These are phyloP conservation scores for Solanum chaucha DNA, from an alignment of 257 asterid genomes.

Conservation along the genomic window DNA sequence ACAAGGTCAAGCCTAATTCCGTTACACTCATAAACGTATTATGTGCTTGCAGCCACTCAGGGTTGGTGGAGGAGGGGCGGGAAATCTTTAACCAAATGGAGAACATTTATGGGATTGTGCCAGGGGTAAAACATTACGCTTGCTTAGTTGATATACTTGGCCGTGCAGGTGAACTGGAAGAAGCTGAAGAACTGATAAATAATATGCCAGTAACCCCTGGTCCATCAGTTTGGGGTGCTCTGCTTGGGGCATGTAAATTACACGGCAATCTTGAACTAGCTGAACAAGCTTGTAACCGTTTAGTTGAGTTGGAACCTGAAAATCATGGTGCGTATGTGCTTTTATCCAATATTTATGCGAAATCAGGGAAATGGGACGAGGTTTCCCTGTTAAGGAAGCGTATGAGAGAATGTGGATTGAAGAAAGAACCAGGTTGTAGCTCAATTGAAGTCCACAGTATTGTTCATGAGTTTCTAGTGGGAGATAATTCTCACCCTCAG, in stretches of 20 bases:
- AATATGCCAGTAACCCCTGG: constrained; percentile 47
- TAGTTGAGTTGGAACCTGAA: constrained; percentile 59
- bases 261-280: constrained; percentile 49
- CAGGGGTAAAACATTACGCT: constrained; percentile 55
- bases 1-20: constrained; percentile 47
- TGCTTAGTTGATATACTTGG: constrained; percentile 81
- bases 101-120: constrained; percentile 30
- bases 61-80: constrained; percentile 58
- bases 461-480: constrained; percentile 60
- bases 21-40: constrained; percentile 62
- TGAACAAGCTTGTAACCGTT: constrained; percentile 35
- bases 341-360: constrained; percentile 58
- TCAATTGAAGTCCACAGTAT: constrained; percentile 53
- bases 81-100: constrained; percentile 44
- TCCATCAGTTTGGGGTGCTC: constrained; percentile 68
- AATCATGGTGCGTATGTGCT: constrained; percentile 62
- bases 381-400: constrained; percentile 48
- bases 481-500: constrained; percentile 44
- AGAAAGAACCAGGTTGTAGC: constrained; percentile 86
- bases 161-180: constrained; percentile 63
- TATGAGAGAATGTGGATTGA: constrained; percentile 57
- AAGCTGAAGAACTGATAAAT: constrained; percentile 41
- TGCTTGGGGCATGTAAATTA: constrained; percentile 65
- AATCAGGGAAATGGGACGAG: constrained; percentile 51
- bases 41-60: constrained; percentile 80